A percentile compares a stretch with the other conserved stretches of the same genome.
Evolutionary conservation across 2,329 filamentous ascomycete species (phyloP).

Genomic region (Chrysosphaeria jannelii): DNA sequence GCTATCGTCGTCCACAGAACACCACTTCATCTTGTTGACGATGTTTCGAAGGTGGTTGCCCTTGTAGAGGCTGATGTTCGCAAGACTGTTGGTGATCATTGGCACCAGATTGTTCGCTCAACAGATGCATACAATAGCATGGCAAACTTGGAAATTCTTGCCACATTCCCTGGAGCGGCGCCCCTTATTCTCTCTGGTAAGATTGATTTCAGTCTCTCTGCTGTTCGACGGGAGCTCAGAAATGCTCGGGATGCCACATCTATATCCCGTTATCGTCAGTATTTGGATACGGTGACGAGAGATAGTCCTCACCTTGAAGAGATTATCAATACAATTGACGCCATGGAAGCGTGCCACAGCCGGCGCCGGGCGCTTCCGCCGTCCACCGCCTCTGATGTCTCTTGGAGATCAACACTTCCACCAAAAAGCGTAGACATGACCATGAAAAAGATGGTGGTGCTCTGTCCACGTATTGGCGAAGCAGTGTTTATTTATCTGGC

Average conservation of each 20-base stretch:
- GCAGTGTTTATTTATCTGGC: conserved; percentile 5
- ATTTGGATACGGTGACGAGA: conserved; percentile 3
- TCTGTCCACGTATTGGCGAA: conserved; percentile 5
- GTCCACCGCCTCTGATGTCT: background rate
- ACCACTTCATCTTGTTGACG: conserved; percentile 8
- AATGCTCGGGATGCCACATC: conserved; percentile 3
- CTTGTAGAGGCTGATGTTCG: conserved; percentile 4
- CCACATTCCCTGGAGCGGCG: conserved; percentile 5
- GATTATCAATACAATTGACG: conserved; percentile 3
- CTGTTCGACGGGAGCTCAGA: conserved; percentile 3
- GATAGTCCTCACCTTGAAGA: conserved; percentile 4
- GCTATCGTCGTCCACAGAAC: conserved; percentile 4
- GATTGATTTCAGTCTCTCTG: conserved; percentile 53
- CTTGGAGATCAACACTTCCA: conserved; percentile 1
- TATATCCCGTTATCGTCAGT: conserved; percentile 4
- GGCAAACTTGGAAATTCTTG: conserved; percentile 5
- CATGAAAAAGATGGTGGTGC: conserved; percentile 6
- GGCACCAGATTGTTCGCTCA: conserved; percentile 5
- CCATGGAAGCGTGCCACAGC: conserved; percentile 3
- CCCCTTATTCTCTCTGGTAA: conserved; percentile 28
- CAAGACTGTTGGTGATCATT: conserved; percentile 2
- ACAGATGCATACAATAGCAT: conserved; percentile 4
- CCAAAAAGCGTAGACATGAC: conserved; percentile 1
- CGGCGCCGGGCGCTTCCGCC: conserved; percentile 2
- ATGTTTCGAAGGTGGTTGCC: conserved; percentile 9